Base-by-base conservation (phyloP, 306 rosid species). In the Casuarina glauca region DNA sequence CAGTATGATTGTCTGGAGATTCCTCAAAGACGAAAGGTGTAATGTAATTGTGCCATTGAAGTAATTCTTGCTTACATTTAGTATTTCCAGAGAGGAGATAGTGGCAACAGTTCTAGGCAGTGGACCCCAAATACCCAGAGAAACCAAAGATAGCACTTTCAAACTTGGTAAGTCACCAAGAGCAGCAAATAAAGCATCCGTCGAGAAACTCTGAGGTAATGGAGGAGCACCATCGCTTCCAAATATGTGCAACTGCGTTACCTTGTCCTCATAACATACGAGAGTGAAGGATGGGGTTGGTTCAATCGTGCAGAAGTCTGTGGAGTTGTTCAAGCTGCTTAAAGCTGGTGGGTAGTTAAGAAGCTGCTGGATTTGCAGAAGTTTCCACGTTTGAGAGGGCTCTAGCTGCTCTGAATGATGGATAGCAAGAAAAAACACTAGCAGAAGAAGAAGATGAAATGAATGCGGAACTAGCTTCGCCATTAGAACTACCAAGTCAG, bases 171-270 rank as follows among this genome's bases (percentile, higher is more conserved):
- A 48, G 41, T 26, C 35, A 20, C 76, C 82, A 36, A 95, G 71
- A 74, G 89, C 77, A 58, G 93, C 52, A 75, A 95, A 93, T 9
- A 95, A 82, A 52, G 86, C 57, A 7, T 86, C 81, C 19, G 87
- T 66, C 36, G 92, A 78, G 88, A 90, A 85, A 48, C 74, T 73
- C 57, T 15, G 84, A 53, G 91, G 87, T 49, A 86, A 77, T 52
- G 84, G 36, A 12, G 87, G 74, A 41, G 76, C 69, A 46, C 74
- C 88, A 72, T 58, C 77, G 55, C 78, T 80, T 68, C 91, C 96
- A 81, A 77, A 89, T 73, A 91, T 85, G 82, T 95, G 97, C 53
- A 95, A 75, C 86, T 95, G 98, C 32, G 98, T 92, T 45, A 95
- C 71, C 16, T 50, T 84, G 38, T 83, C 86, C 35, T 93, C 93